Evolutionary conservation across 2,329 filamentous ascomycete species (phyloP).

Genomic region (Exophiala sideris): DNA sequence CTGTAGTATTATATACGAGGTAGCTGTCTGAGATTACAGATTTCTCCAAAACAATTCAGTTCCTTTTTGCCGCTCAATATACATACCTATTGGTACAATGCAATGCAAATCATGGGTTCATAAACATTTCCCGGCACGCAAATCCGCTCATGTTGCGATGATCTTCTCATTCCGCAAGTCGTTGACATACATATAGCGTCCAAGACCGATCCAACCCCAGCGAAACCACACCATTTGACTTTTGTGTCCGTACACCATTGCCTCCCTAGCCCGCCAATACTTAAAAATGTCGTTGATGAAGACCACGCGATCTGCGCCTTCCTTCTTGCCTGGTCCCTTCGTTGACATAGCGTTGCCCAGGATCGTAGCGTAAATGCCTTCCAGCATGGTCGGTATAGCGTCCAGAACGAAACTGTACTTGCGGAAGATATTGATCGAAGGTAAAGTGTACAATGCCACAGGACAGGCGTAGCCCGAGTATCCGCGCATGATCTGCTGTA

Average conservation of each 20-base stretch:
- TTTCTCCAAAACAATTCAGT: background rate
- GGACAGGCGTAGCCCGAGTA: constrained; percentile 65
- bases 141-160: constrained; percentile 19
- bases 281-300: constrained; percentile 66
- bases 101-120: background rate
- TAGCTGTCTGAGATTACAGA: background rate
- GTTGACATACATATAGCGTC: constrained; percentile 94
- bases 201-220: constrained; percentile 88
- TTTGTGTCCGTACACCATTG: constrained; percentile 85
- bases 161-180: constrained; percentile 66
- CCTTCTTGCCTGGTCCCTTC: constrained; percentile 32
- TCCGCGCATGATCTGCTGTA: constrained; percentile 62
- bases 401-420: constrained; percentile 83
- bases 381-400: constrained; percentile 64
- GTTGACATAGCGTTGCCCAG: constrained; percentile 14
- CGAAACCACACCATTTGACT: constrained; percentile 99
- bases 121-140: background rate
- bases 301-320: constrained; percentile 56
- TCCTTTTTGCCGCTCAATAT: background rate
- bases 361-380: constrained; percentile 47
- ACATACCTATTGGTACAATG: too few species aligned
- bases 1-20: background rate
- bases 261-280: constrained; percentile 68
- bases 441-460: constrained; percentile 81
- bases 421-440: constrained; percentile 65